A percentile compares a stretch with the other conserved stretches of the same genome.
These are phyloP conservation scores for Didymosphaeria variabile DNA, from an alignment of 2,329 filamentous ascomycete genomes.

Conservation along the genomic window DNA sequence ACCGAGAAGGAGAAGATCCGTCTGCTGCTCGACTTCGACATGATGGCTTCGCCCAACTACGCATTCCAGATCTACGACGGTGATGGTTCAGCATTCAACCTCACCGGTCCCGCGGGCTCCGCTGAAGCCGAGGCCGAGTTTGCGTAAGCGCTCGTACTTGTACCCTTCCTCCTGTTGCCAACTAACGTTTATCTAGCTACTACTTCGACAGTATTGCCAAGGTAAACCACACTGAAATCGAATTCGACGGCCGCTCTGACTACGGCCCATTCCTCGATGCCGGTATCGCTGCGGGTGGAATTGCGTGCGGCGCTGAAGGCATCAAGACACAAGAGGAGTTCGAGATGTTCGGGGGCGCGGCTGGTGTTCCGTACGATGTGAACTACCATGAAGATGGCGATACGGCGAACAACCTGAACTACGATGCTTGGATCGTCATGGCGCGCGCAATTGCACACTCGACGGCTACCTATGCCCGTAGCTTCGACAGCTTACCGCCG, in stretches of 20 bases:
- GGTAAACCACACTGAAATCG: constrained; percentile 67
- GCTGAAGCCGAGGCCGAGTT: constrained; percentile 73
- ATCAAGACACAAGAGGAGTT: constrained; percentile 75
- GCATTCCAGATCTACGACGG: constrained; percentile 66
- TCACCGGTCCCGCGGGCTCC: constrained; percentile 68
- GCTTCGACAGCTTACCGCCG: constrained; percentile 42
- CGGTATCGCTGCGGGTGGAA: constrained; percentile 77
- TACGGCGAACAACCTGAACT: constrained; percentile 63
- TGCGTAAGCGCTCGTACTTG: not conserved
- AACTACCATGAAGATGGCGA: constrained; percentile 67
- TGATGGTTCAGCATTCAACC: constrained; percentile 64
- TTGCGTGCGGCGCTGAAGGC: constrained; percentile 80
- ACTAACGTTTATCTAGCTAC: constrained; percentile 20
- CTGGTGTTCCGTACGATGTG: constrained; percentile 64
- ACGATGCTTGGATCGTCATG: constrained; percentile 64
- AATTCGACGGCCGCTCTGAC: constrained; percentile 81
- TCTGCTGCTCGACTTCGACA: constrained; percentile 76
- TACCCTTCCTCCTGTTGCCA: not conserved
- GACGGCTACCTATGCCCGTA: constrained; percentile 45
- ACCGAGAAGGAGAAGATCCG: constrained; percentile 66
- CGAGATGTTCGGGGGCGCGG: constrained; percentile 74
- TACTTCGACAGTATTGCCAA: constrained; percentile 41
- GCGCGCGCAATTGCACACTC: constrained; percentile 67
- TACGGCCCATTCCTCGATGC: constrained; percentile 79
- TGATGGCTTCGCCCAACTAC: constrained; percentile 73